Evolutionary conservation across 805 yeast genomes (phyloP).

Genomic region (Suhomyces kilbournensis): DNA sequence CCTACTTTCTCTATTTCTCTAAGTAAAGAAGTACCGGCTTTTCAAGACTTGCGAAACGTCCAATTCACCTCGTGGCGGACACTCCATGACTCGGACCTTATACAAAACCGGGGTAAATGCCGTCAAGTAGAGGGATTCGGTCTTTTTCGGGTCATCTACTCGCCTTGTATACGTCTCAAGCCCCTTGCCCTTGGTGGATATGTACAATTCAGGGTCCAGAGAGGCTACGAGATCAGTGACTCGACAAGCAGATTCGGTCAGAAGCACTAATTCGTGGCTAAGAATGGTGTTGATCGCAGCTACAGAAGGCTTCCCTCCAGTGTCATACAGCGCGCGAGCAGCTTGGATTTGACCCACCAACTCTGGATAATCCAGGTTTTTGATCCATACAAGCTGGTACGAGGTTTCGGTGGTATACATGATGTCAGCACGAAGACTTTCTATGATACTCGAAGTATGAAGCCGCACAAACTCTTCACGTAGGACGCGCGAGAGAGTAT

Average conservation of each 20-base stretch:
- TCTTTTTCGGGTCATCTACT: background rate
- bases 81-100: slow-evolving; percentile 26
- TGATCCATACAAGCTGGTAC: slow-evolving; percentile 35
- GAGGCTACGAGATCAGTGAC: background rate
- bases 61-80: slow-evolving; percentile 32
- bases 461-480: slow-evolving; percentile 36
- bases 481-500: slow-evolving; percentile 20
- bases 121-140: background rate
- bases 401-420: slow-evolving; percentile 17
- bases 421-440: slow-evolving; percentile 26
- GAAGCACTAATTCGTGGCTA: slow-evolving; percentile 12
- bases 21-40: slow-evolving; percentile 34
- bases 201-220: background rate
- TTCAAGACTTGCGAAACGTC: slow-evolving; percentile 29
- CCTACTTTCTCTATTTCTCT: too few relatives aligned
- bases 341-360: slow-evolving; percentile 9
- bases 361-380: slow-evolving; percentile 6
- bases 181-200: background rate
- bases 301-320: background rate
- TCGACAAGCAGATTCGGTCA: background rate
- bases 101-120: slow-evolving; percentile 19
- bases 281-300: slow-evolving; percentile 11
- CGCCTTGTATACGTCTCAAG: slow-evolving; percentile 1
- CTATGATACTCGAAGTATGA: slow-evolving; percentile 26
- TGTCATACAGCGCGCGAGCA: slow-evolving; percentile 5